Evolutionary conservation across 163 green algal genomes (phyloP).

Genomic region (Trebouxia gelatinosa): DNA sequence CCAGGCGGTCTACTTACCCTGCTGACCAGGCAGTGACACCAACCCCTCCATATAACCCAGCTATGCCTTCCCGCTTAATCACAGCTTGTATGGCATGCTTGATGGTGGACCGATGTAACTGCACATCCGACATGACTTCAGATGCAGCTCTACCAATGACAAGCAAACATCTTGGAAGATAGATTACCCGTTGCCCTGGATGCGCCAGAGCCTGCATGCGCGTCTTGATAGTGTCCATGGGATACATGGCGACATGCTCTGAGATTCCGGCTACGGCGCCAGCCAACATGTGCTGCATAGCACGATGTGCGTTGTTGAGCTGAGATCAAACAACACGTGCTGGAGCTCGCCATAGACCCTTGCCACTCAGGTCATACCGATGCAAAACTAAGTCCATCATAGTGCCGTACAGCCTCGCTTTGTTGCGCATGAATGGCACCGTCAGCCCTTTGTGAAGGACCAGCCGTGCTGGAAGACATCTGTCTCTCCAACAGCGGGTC

Average conservation of each 20-base stretch:
- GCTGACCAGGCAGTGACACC: conserved; percentile 80
- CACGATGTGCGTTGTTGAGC: neutral
- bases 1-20: too few relatives aligned
- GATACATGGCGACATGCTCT: conserved; percentile 96
- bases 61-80: conserved; percentile 76
- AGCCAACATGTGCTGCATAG: conserved; percentile 74
- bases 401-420: neutral
- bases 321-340: neutral
- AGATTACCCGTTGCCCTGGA: conserved; percentile 71
- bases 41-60: conserved; percentile 89
- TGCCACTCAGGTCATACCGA: neutral
- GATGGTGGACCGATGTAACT: conserved; percentile 68
- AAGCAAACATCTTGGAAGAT: neutral
- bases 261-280: conserved; percentile 84
- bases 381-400: conserved; percentile 3
- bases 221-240: conserved; percentile 97
- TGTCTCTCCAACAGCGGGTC: neutral
- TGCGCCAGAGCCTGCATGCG: conserved; percentile 91
- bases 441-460: neutral
- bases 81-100: conserved; percentile 57
- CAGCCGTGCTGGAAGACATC: neutral
- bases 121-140: conserved; percentile 31
- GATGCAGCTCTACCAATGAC: neutral
- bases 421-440: neutral
- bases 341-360: neutral